Evolutionary conservation across 495 filamentous ascomycete genomes (phyloP).

Genomic region (Trichoderma virens): DNA sequence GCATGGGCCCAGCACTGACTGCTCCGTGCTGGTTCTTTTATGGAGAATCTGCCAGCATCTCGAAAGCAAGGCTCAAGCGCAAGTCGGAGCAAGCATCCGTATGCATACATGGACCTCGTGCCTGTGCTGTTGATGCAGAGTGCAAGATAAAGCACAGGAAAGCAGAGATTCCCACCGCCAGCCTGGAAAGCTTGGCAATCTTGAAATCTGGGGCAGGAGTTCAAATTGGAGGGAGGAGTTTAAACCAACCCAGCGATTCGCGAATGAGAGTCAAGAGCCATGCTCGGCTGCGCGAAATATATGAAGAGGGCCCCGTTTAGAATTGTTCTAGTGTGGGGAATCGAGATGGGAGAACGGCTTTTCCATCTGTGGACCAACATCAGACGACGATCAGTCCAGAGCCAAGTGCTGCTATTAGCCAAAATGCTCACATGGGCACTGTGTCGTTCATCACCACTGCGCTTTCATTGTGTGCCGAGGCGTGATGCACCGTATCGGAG

Average conservation of each 20-base stretch:
- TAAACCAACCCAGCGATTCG: background rate
- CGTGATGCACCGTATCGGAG: background rate
- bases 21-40: background rate
- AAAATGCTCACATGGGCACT: background rate
- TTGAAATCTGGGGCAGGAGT: background rate
- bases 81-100: too few species aligned
- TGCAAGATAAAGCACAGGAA: background rate
- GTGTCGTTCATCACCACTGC: too few species aligned
- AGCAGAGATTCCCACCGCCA: background rate
- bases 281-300: background rate
- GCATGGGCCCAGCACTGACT: background rate
- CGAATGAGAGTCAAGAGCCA: slow-evolving; percentile 4
- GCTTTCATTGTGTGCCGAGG: background rate
- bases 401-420: background rate
- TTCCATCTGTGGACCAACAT: background rate
- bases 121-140: background rate
- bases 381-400: slow-evolving; percentile 3
- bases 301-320: background rate
- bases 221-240: background rate
- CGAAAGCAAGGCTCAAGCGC: background rate
- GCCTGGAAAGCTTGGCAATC: background rate
- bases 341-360: background rate
- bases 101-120: background rate
- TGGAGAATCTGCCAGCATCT: background rate
- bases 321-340: background rate